phyloP scores from a whole-genome alignment of 306 rosid species.

The Castanea mollissima region DNA sequence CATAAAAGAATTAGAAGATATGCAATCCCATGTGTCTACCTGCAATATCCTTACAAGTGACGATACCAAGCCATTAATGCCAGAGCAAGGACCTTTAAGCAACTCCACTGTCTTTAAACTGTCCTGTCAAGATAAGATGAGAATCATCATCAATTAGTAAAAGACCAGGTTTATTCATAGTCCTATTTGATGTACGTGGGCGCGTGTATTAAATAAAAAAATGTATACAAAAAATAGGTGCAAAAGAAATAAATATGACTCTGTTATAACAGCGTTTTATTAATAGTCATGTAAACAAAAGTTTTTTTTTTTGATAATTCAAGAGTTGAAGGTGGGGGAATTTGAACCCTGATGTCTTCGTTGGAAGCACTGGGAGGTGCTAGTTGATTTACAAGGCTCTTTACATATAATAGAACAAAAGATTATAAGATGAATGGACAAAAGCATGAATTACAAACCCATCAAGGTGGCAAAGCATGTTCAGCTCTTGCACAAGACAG shows the following conservation, averaged over 20 bases:
- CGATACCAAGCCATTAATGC: constrained; percentile 80
- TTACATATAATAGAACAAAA: neutral
- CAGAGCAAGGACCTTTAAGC: constrained; percentile 38
- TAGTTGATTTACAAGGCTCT: too few relatives aligned
- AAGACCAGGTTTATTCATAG: neutral
- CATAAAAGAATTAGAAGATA: constrained; percentile 7
- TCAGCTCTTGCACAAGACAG: constrained; percentile 78
- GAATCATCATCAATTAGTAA: constrained; percentile 26
- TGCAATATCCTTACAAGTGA: constrained; percentile 80
- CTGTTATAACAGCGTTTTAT: neutral
- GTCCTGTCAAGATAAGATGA: constrained; percentile 73
- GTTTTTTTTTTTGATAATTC: too few relatives aligned
- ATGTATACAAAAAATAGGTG: neutral
- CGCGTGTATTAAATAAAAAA: neutral
- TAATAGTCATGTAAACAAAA: neutral
- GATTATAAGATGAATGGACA: neutral
- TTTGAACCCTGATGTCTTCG: too few relatives aligned
- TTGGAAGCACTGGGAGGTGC: too few relatives aligned
- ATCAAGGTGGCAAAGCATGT: constrained; percentile 72
- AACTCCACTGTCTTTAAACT: constrained; percentile 70
- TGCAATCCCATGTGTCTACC: constrained; percentile 39
- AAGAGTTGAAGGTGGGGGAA: too few relatives aligned
- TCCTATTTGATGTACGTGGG: neutral
- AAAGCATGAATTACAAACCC: constrained; percentile 59
- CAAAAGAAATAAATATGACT: neutral